Evolutionary conservation across 352 stramenopile genomes (phyloP), one percentile per base, ranked within the genome.

Genomic region (Pythium inflatum): DNA sequence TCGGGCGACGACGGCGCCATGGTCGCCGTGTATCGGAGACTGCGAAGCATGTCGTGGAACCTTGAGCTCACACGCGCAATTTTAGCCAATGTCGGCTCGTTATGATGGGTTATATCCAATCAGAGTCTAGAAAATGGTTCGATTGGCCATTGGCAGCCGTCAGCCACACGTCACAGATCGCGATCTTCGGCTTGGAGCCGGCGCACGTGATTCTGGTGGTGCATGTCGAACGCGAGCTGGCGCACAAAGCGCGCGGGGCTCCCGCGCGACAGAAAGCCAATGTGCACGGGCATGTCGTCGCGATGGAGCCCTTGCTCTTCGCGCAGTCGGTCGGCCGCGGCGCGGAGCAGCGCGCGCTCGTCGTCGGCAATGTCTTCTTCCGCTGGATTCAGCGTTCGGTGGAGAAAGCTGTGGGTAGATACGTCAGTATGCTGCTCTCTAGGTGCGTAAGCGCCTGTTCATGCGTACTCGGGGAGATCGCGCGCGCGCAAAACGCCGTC

Each of bases 301-400:
- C 85, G 72, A 40, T 77, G 41, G 25, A 92, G 60, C 0, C 82
- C 83, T 46, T 92, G 79, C 36, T 79, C 62, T 13, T 57, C 70
- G 22, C 83, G 73, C 30, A 92, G 73, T 40, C 73, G 48, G 7
- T 45, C 28, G 7, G 78, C 66, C 2, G 83, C 83, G 1, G 75
- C 70, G 2, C 53, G 51, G 6, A 90, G 54, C 46, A 82, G 66
- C 14, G 64, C 28, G 27, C 75, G 62, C 56, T 90, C 82, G 16
- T 90, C 77, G 6, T 61, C 59, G 5, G 80, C 70, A 27, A 92
- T 81, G 20, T 76, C 65, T 34, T 85, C 72, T 36, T 90, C 73
- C 13, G 78, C 63, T 16, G 83, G 83, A 61, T 89, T 90, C n/a
- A 92, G 66, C 41, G 76, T 80, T 43, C 83, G 75, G 28, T 80